Conservation (phyloP, 208 protist species). For the Trypanosoma vivax region DNA sequence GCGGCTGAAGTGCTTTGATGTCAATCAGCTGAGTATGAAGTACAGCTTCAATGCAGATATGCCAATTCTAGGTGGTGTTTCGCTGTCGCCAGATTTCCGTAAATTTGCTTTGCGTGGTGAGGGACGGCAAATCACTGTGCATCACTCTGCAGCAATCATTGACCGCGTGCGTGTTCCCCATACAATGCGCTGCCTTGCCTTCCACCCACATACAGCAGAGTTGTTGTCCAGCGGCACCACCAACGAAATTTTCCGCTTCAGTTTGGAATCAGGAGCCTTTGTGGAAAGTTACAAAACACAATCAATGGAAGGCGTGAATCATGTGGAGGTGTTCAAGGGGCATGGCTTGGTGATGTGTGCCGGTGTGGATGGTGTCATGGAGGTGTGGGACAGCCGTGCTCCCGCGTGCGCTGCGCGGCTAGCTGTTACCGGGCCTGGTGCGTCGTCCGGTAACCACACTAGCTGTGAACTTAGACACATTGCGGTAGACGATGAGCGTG, state of each 20-base stretch:
- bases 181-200: constrained; percentile 71
- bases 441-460: constrained; percentile 25
- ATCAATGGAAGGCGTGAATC: constrained; percentile 45
- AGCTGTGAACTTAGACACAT: constrained; percentile 61
- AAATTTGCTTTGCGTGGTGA: constrained; percentile 83
- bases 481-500: constrained; percentile 46
- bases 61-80: constrained; percentile 71
- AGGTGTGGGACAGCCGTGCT: constrained; percentile 76
- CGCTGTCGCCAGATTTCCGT: constrained; percentile 81
- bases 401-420: constrained; percentile 38
- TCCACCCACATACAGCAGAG: constrained; percentile 64
- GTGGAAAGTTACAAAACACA: constrained; percentile 75
- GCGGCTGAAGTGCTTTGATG: constrained; percentile 85
- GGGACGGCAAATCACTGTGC: constrained; percentile 76
- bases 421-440: constrained; percentile 33
- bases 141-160: constrained; percentile 73
- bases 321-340: constrained; percentile 58
- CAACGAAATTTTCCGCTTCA: constrained; percentile 73
- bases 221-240: constrained; percentile 73
- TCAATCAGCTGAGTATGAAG: constrained; percentile 89
- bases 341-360: constrained; percentile 62
- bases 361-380: constrained; percentile 65
- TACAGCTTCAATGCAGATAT: constrained; percentile 88
- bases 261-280: constrained; percentile 78
- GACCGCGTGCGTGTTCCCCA: constrained; percentile 79